These are phyloP conservation scores for Castanea sativa DNA, from an alignment of 306 rosid genomes.

Conservation along the genomic window DNA sequence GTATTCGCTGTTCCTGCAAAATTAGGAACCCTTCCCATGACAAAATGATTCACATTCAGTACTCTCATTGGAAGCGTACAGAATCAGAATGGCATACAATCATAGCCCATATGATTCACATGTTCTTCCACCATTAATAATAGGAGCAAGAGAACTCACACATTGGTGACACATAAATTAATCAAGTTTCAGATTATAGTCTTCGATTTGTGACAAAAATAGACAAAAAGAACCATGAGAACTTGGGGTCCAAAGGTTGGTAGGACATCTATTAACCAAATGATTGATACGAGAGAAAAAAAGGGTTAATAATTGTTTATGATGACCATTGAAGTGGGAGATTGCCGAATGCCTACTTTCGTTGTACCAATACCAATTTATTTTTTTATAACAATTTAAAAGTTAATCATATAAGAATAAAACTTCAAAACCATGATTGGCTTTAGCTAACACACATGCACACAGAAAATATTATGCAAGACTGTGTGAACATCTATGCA, in stretches of 20 bases:
- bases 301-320: neutral
- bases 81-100: neutral
- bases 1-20: too few species aligned
- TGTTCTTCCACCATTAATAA: neutral
- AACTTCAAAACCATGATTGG: neutral
- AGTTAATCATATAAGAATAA: neutral
- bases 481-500: neutral
- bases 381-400: neutral
- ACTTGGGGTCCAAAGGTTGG: neutral
- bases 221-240: neutral
- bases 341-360: neutral
- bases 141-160: neutral
- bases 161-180: neutral
- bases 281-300: neutral
- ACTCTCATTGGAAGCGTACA: neutral
- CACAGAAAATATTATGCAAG: neutral
- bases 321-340: neutral
- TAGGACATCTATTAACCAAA: neutral
- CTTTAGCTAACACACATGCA: neutral
- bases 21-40: neutral
- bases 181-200: neutral
- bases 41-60: neutral
- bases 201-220: neutral
- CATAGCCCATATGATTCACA: neutral
- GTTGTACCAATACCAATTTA: neutral